Conservation (phyloP, 108 stramenopile genomes). For the Mayamaea pseudoterrestris region DNA sequence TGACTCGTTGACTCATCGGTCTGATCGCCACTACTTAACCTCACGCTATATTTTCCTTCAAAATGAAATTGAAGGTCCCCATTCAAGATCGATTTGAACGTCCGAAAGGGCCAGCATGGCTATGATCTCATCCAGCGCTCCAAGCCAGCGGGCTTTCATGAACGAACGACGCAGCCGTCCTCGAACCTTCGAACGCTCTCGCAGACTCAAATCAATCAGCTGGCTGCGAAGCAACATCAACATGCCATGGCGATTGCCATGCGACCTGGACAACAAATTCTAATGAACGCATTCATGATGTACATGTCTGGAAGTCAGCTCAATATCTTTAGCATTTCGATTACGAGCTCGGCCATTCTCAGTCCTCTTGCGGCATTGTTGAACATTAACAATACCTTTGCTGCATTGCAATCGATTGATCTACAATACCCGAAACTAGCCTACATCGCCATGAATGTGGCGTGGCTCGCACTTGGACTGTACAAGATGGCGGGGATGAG, state of each 20-base stretch:
- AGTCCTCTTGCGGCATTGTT: slow-evolving; percentile 73
- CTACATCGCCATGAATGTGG: slow-evolving; percentile 72
- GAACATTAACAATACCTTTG: slow-evolving; percentile 43
- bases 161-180: slow-evolving; percentile 4
- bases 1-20: too few species aligned
- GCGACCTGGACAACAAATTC: slow-evolving; percentile 75
- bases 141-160: slow-evolving; percentile 5
- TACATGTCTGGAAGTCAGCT: slow-evolving; percentile 89
- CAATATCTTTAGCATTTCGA: slow-evolving; percentile 87
- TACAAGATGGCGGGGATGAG: slow-evolving; percentile 95
- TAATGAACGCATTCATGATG: slow-evolving; percentile 94
- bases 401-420: slow-evolving; percentile 46
- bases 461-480: slow-evolving; percentile 78
- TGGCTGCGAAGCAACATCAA: slow-evolving; percentile 43
- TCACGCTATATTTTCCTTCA: too few species aligned
- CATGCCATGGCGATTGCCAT: slow-evolving; percentile 83
- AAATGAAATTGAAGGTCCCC: neutral
- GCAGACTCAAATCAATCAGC: slow-evolving; percentile 20
- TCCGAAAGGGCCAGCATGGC: slow-evolving; percentile 29
- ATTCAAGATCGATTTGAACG: slow-evolving; percentile 22
- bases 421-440: slow-evolving; percentile 62
- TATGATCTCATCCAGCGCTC: slow-evolving; percentile 12
- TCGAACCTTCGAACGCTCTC: neutral
- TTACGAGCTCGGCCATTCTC: slow-evolving; percentile 75
- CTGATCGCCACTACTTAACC: too few species aligned